Evolutionary conservation across 345 rosid species (phyloP).

Genomic region (Schrenkiella parvula): DNA sequence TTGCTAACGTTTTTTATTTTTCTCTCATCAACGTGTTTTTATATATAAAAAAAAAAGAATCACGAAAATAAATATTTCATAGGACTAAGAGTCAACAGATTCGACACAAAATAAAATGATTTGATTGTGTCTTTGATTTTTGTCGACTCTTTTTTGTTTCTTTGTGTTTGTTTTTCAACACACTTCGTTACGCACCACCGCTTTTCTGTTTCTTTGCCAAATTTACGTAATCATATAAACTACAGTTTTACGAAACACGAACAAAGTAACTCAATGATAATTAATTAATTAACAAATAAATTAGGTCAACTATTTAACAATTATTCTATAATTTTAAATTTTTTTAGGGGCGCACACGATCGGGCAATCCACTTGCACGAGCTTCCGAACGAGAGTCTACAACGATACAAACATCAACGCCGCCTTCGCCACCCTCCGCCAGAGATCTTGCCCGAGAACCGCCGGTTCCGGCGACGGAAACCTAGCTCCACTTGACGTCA

Average conservation of each 20-base stretch:
- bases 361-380: constrained; percentile 68
- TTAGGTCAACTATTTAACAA: constrained; percentile 2
- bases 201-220: neutral
- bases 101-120: constrained; percentile 3
- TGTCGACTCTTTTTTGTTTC: neutral
- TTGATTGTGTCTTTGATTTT: constrained; percentile 6
- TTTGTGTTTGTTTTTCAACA: constrained; percentile 5
- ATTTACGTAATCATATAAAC: neutral
- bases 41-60: neutral
- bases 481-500: constrained; percentile 63
- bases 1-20: neutral
- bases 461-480: constrained; percentile 51
- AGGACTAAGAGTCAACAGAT: constrained; percentile 3
- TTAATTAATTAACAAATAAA: neutral
- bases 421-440: constrained; percentile 48
- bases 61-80: neutral
- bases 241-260: neutral
- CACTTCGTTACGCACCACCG: constrained; percentile 19
- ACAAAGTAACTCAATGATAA: neutral
- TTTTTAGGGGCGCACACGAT: constrained; percentile 67
- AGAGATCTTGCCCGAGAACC: constrained; percentile 46
- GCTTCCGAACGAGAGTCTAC: constrained; percentile 61
- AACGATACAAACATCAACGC: constrained; percentile 63
- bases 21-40: neutral
- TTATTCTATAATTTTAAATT: neutral